Evolutionary conservation across 768 basidiomycete species (phyloP), one percentile per base, ranked within the genome.

Genomic region (Mycena metata): DNA sequence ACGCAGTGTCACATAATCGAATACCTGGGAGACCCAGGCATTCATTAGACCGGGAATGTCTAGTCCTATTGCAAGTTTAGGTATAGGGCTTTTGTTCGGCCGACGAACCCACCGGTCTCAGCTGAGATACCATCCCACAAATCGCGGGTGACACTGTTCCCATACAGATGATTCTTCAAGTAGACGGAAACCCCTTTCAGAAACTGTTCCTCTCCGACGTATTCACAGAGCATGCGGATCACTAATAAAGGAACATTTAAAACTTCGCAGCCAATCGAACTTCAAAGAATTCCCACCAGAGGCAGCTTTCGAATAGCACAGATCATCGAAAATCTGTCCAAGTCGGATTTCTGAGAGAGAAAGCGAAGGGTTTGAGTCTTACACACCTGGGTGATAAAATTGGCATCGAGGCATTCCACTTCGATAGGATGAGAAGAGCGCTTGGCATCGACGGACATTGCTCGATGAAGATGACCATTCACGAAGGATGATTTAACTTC

Each of bases 171-270:
- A 70, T 90, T 88, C 82, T 96, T 96, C 71, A 99, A 88, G 81
- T 99, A 98, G 66, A 93, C 85, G 4, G 95, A 95, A 58, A 97
- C 95, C 33, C 94, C 93, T 73, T 90, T 88, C 55, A 96, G 80
- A 87, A 99, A 98, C 63, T 80, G 85, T 5, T 96, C 94, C 78
- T 98, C 91, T 49, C 96, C 95, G 23, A 96, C 93, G 69, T 92
- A 91, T 74, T 89, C 88, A 16, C 91, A 89, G 60, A 99, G 83
- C 96, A 99, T 99, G 74, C 95, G 92, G 47, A 99, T 87, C 17
- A 98, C 96, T 86, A 43, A 23, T 11, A 41, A 41, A 55, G 6
- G 21, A 13, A 10, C 54, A 24, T 56, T 19, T 6, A 56, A 24
- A 9, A 42, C n/a, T 24, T 12, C 5, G 9, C 16, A 16, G 45